These are phyloP conservation scores for Ophiostoma novo-ulmi DNA, from an alignment of 2,329 filamentous ascomycete species.

Conservation along the genomic window DNA sequence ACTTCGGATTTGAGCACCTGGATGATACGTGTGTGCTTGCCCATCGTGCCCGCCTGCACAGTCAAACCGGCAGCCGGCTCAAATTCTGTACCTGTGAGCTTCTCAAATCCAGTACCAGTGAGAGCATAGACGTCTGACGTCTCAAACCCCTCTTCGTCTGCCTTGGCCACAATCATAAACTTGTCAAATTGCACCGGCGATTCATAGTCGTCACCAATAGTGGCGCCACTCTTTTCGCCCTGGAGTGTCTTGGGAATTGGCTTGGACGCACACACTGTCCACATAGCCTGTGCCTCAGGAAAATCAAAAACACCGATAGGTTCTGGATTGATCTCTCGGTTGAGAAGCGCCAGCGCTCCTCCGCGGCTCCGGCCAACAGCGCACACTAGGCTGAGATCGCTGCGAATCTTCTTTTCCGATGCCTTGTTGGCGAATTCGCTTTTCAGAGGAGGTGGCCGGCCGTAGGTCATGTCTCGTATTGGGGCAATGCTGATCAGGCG, in stretches of 20 bases:
- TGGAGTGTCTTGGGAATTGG: conserved; percentile 57
- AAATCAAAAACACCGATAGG: conserved; percentile 66
- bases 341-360: conserved; percentile 69
- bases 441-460: conserved; percentile 46
- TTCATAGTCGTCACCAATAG: conserved; percentile 52
- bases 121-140: conserved; percentile 73
- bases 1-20: conserved; percentile 85
- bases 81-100: conserved; percentile 79
- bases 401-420: conserved; percentile 44
- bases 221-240: conserved; percentile 45
- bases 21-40: conserved; percentile 73
- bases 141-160: conserved; percentile 63
- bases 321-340: conserved; percentile 69
- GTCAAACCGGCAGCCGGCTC: conserved; percentile 84
- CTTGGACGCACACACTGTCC: conserved; percentile 71
- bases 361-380: conserved; percentile 60
- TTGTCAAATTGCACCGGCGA: conserved; percentile 62
- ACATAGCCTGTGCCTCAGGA: conserved; percentile 68
- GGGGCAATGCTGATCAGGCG: conserved; percentile 71
- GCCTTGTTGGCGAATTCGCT: conserved; percentile 41
- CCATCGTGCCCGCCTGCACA: conserved; percentile 77
- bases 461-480: conserved; percentile 68
- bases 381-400: conserved; percentile 55
- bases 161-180: conserved; percentile 78
- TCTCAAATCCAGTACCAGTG: conserved; percentile 67